These are phyloP conservation scores for Collybia nuda DNA, from an alignment of 768 basidiomycete genomes.

Conservation along the genomic window DNA sequence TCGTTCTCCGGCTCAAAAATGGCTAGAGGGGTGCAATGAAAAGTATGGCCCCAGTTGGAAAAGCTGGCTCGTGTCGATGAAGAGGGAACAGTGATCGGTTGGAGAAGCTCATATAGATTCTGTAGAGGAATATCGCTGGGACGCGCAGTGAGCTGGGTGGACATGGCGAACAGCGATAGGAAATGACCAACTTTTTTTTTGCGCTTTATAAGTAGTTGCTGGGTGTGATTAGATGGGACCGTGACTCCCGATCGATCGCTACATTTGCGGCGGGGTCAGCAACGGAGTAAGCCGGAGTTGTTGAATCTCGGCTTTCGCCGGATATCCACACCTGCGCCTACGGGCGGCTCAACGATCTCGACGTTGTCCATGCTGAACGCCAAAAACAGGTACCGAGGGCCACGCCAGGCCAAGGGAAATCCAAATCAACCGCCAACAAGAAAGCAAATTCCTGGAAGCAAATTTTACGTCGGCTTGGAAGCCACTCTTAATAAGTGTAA, in stretches of 20 bases:
- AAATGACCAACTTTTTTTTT: slow-evolving; percentile 27
- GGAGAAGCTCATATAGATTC: slow-evolving; percentile 52
- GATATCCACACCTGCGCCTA: slow-evolving; percentile 14
- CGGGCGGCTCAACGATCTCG: slow-evolving; percentile 5
- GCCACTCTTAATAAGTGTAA: background rate
- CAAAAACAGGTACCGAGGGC: slow-evolving; percentile 19
- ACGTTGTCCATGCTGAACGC: slow-evolving; percentile 11
- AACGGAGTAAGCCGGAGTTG: slow-evolving; percentile 13
- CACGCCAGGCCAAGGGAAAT: slow-evolving; percentile 6
- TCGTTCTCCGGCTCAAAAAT: slow-evolving; percentile 77
- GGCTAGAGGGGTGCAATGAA: slow-evolving; percentile 61
- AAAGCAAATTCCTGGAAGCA: slow-evolving; percentile 5
- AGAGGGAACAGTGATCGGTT: slow-evolving; percentile 51
- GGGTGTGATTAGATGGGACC: slow-evolving; percentile 14
- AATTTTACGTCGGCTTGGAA: slow-evolving; percentile 4
- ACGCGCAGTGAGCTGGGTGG: slow-evolving; percentile 29
- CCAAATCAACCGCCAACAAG: slow-evolving; percentile 2
- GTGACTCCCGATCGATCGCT: slow-evolving; percentile 27
- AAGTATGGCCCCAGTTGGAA: slow-evolving; percentile 88
- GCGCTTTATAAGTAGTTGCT: slow-evolving; percentile 36
- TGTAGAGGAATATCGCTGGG: slow-evolving; percentile 41
- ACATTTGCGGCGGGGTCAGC: slow-evolving; percentile 7
- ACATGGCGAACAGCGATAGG: slow-evolving; percentile 30
- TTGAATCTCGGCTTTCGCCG: slow-evolving; percentile 25
- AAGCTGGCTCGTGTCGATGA: slow-evolving; percentile 46